Evolutionary conservation across 2,329 filamentous ascomycete genomes (phyloP).

Genomic region (Dothistroma septosporum): DNA sequence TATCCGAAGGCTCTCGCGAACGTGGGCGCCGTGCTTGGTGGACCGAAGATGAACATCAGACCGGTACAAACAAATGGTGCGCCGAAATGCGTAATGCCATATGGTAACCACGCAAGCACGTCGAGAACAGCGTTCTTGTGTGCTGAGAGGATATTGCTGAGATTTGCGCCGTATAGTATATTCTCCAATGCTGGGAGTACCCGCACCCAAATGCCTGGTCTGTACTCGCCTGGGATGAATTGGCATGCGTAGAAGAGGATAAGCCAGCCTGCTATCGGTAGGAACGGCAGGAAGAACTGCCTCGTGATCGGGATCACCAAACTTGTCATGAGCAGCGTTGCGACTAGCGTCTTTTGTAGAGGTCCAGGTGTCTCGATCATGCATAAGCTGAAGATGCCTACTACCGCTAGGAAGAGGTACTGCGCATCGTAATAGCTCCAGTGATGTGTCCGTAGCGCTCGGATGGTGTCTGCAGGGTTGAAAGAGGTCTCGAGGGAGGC

Average conservation of each 20-base stretch:
- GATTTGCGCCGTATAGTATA: constrained; percentile 90
- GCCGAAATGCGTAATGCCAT: constrained; percentile 85
- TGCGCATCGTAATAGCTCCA: constrained; percentile 84
- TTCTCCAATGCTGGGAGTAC: constrained; percentile 93
- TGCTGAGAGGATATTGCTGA: constrained; percentile 91
- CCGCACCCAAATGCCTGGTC: constrained; percentile 91
- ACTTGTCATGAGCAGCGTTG: constrained; percentile 63
- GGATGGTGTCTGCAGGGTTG: constrained; percentile 72
- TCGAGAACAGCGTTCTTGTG: constrained; percentile 81
- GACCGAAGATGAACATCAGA: constrained; percentile 81
- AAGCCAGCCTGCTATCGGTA: constrained; percentile 80
- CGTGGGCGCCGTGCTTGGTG: constrained; percentile 77
- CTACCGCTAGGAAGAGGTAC: constrained; percentile 68
- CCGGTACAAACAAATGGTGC: constrained; percentile 74
- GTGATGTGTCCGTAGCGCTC: constrained; percentile 68
- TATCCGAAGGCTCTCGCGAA: constrained; percentile 88
- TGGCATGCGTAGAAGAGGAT: constrained; percentile 90
- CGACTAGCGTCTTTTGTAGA: constrained; percentile 68
- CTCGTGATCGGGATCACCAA: constrained; percentile 77
- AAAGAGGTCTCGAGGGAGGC: constrained; percentile 76
- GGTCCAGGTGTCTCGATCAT: constrained; percentile 77
- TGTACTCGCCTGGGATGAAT: constrained; percentile 83
- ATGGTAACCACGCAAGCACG: constrained; percentile 87
- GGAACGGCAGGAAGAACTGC: constrained; percentile 85
- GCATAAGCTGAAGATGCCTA: constrained; percentile 77